A percentile compares a stretch with the other conserved stretches of the same genome.
These are phyloP conservation scores for Phaseolus lunatus DNA, from an alignment of 306 rosid species.

Conservation along the genomic window DNA sequence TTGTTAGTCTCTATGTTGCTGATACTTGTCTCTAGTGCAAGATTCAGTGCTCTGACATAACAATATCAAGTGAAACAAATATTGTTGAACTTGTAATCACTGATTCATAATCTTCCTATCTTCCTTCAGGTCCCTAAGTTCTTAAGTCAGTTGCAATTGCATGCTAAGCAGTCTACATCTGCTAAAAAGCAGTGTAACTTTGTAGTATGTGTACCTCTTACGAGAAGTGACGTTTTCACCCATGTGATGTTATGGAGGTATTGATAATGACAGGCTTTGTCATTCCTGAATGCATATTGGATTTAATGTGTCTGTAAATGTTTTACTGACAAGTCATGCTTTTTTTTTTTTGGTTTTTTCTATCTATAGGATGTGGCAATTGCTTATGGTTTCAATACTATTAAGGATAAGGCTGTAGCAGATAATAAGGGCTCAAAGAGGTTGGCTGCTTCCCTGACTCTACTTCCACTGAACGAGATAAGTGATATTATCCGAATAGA, in stretches of 20 bases:
- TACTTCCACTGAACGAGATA: conserved; percentile 78
- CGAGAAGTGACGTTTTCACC: conserved; percentile 93
- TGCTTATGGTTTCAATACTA: conserved; percentile 83
- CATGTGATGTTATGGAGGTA: conserved; percentile 99
- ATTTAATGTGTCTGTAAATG: conserved; percentile 18
- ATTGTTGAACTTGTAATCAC: conserved; percentile 15
- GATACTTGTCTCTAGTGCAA: conserved; percentile 25
- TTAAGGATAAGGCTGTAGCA: conserved; percentile 80
- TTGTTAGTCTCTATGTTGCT: not conserved
- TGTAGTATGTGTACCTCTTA: conserved; percentile 80
- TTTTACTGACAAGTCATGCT: conserved; percentile 37
- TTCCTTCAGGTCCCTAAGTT: conserved; percentile 71
- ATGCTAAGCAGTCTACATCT: conserved; percentile 60
- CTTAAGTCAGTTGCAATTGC: conserved; percentile 87
- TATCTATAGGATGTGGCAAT: conserved; percentile 85
- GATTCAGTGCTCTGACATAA: conserved; percentile 18
- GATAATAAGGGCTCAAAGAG: conserved; percentile 83
- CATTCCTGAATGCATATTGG: conserved; percentile 3
- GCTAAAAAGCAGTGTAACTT: conserved; percentile 49
- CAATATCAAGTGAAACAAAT: conserved; percentile 18
- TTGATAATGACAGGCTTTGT: conserved; percentile 15
- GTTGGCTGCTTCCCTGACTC: conserved; percentile 72
- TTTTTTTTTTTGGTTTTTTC: conserved; percentile 7
- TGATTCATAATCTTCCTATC: conserved; percentile 4
- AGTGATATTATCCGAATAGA: conserved; percentile 80